A percentile compares a stretch with the other conserved stretches of the same genome.
Evolutionary conservation across 345 rosid species (phyloP).

Genomic region (Raphanus raphanistrum): DNA sequence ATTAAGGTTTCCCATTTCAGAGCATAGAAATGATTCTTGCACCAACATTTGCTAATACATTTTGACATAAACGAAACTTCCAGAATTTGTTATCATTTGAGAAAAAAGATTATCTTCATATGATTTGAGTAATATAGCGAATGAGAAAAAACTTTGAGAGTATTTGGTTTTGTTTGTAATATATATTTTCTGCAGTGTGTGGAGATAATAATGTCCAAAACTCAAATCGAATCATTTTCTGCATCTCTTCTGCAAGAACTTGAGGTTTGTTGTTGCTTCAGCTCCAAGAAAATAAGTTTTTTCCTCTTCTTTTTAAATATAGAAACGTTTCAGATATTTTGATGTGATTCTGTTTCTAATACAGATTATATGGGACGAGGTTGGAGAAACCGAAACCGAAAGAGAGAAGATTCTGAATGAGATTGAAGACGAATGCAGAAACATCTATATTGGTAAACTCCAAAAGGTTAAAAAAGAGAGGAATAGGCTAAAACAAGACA

Average conservation of each 20-base stretch:
- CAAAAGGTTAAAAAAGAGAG: conserved; percentile 64
- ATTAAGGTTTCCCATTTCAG: not conserved
- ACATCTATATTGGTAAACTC: conserved; percentile 71
- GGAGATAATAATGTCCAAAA: conserved; percentile 49
- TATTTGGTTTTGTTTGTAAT: not conserved
- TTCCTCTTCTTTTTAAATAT: not conserved
- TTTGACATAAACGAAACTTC: not conserved
- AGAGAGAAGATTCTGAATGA: conserved; percentile 76
- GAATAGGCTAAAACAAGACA: conserved; percentile 60
- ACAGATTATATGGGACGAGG: conserved; percentile 90
- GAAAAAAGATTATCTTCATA: not conserved
- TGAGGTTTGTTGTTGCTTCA: conserved; percentile 56
- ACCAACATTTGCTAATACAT: conserved; percentile 1
- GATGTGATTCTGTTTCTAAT: not conserved
- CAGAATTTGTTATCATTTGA: not conserved
- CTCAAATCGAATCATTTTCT: conserved; percentile 59
- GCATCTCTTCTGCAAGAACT: conserved; percentile 70
- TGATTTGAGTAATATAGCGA: not conserved
- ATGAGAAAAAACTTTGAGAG: not conserved
- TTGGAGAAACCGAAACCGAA: conserved; percentile 71
- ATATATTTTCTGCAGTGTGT: conserved; percentile 10
- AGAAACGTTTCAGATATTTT: not conserved
- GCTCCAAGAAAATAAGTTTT: not conserved
- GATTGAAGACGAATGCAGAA: conserved; percentile 79
- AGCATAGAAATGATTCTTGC: not conserved